Conservation (phyloP, 2,329 filamentous ascomycete species). For the Huntiella abstrusa region DNA sequence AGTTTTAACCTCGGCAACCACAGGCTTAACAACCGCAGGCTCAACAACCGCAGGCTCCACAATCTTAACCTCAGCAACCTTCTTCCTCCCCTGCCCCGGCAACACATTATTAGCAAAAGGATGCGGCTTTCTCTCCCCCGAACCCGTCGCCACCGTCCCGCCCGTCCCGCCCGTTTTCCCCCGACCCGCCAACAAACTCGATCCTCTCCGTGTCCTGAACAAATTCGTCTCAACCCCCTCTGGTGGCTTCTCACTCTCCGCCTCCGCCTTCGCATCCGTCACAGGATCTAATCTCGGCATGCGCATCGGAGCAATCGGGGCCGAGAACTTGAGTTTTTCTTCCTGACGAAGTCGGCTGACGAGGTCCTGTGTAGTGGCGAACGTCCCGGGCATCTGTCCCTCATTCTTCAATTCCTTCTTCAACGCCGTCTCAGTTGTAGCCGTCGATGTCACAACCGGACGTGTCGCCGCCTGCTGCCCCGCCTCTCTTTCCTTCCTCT, state of each 20-base stretch:
- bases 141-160: background rate
- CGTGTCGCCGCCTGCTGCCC: background rate
- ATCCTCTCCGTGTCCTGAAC: conserved; percentile 8
- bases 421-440: background rate
- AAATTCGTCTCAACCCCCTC: conserved; percentile 7
- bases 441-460: background rate
- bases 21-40: background rate
- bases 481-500: too few relatives aligned
- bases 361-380: conserved; percentile 1
- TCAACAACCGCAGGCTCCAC: background rate
- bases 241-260: background rate
- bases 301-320: conserved; percentile 4
- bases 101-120: conserved; percentile 10
- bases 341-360: conserved; percentile 7
- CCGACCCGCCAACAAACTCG: background rate
- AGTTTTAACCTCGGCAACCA: background rate
- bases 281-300: conserved; percentile 9
- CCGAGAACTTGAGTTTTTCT: conserved; percentile 5
- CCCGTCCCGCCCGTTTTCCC: background rate
- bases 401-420: too few relatives aligned
- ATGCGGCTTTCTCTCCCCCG: conserved; percentile 7
- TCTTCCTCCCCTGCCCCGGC: conserved; percentile 5
- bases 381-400: background rate
- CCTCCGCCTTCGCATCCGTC: background rate
- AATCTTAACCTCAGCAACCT: conserved; percentile 1